Percentiles rank a stretch among this genome's conserved stretches.
phyloP scores from a whole-genome alignment of 2,329 filamentous ascomycete genomes.

The Eutypa lata region DNA sequence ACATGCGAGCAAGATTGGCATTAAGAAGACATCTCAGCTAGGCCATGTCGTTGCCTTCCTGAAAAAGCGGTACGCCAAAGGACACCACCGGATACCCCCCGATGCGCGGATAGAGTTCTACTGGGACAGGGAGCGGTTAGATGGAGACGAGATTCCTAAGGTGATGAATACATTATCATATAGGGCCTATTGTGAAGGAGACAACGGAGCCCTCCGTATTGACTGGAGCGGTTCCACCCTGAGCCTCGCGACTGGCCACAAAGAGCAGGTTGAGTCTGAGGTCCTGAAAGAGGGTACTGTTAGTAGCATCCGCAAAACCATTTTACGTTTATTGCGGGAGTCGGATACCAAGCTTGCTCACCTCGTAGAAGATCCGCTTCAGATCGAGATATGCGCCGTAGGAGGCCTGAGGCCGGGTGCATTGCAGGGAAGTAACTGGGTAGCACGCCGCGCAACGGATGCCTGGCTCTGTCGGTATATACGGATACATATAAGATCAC shows the following conservation, averaged over 20 bases:
- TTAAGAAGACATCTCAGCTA: conserved; percentile 1
- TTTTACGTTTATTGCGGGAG: conserved; percentile 18
- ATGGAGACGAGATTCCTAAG: conserved; percentile 12
- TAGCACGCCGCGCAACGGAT: conserved; percentile 17
- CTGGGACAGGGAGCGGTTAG: conserved; percentile 6
- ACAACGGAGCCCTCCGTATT: conserved; percentile 14
- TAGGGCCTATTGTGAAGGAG: conserved; percentile 11
- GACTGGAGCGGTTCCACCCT: conserved; percentile 9
- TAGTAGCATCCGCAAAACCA: conserved; percentile 19
- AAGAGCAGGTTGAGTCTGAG: conserved; percentile 7
- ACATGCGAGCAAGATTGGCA: background rate
- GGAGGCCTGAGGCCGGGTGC: conserved; percentile 28
- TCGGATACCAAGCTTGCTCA: conserved; percentile 1
- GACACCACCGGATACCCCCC: conserved; percentile 1
- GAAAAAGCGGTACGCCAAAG: conserved; percentile 1
- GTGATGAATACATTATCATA: conserved; percentile 13
- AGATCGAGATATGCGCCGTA: conserved; percentile 26
- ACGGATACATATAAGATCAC: conserved; percentile 19
- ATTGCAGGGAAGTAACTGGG: conserved; percentile 32
- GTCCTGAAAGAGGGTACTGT: conserved; percentile 26
- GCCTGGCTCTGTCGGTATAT: conserved; percentile 31
- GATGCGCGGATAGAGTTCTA: conserved; percentile 17
- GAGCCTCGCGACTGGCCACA: conserved; percentile 8
- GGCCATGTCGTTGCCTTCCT: conserved; percentile 5
- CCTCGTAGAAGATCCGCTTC: conserved; percentile 20